Conservation (phyloP, 2,329 filamentous ascomycete genomes). For the Sporothrix mexicana region DNA sequence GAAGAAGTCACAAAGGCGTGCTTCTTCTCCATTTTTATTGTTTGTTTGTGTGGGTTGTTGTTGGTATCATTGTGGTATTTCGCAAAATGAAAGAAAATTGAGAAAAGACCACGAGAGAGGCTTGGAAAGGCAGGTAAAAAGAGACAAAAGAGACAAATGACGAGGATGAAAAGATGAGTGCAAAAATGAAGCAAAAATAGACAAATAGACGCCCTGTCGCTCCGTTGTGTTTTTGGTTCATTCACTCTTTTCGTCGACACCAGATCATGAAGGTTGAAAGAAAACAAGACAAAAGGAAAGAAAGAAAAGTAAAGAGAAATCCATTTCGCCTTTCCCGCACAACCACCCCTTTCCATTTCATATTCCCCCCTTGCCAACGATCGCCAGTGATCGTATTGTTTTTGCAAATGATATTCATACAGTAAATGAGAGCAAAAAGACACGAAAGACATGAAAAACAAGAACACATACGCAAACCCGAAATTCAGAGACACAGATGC, state of each 20-base stretch:
- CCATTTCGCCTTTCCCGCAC: slow-evolving; percentile 22
- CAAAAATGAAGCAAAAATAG: not conserved
- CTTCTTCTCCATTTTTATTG: slow-evolving; percentile 13
- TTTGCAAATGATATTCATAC: too few species aligned
- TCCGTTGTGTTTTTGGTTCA: not conserved
- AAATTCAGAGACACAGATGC: not conserved
- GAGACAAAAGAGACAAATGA: too few species aligned
- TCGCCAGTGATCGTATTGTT: not conserved
- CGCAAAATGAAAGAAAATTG: not conserved
- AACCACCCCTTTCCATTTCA: too few species aligned
- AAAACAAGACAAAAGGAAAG: not conserved
- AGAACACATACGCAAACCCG: too few species aligned
- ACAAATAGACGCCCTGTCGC: not conserved
- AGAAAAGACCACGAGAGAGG: not conserved
- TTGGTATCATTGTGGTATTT: slow-evolving; percentile 18
- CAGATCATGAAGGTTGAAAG: not conserved
- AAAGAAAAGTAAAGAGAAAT: not conserved
- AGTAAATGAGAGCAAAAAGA: too few species aligned
- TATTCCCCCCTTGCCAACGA: too few species aligned
- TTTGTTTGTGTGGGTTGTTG: slow-evolving; percentile 8
- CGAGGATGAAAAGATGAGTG: too few species aligned
- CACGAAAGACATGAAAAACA: not conserved
- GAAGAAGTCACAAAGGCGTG: slow-evolving; percentile 21
- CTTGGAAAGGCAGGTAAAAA: too few species aligned
- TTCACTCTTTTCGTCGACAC: not conserved